Evolutionary conservation across 306 rosid species (phyloP).

Genomic region (Vicia faba): DNA sequence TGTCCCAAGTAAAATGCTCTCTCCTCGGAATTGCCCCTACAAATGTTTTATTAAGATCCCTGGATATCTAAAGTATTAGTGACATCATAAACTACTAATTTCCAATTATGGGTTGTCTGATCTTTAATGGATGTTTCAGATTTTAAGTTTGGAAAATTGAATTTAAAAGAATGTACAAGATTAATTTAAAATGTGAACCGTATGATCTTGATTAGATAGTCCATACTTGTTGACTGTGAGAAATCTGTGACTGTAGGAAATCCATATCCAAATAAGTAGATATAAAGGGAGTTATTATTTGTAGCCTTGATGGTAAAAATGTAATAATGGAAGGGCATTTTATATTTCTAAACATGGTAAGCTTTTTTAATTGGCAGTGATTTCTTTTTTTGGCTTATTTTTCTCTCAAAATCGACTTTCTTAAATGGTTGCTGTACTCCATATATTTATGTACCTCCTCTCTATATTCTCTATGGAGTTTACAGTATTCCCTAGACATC

Average conservation of each 20-base stretch:
- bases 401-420: conserved; percentile 19
- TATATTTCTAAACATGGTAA: conserved; percentile 14
- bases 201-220: neutral
- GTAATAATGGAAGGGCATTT: no score
- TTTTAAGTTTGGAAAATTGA: neutral
- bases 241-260: neutral
- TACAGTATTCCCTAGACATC: neutral
- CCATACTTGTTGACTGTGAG: neutral
- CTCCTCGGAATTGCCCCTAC: no score
- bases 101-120: neutral
- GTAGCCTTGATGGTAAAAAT: neutral
- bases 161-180: neutral
- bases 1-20: no score
- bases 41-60: neutral
- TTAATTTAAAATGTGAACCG: neutral
- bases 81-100: no score
- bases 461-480: conserved; percentile 7
- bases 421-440: conserved; percentile 6
- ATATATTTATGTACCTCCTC: conserved; percentile 11
- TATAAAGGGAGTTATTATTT: neutral
- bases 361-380: neutral
- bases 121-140: neutral
- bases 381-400: conserved; percentile 23
- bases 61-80: no score
- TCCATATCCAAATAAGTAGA: neutral